Base-by-base conservation (phyloP, 2,329 filamentous ascomycete genomes). In the Periconia sp. region DNA sequence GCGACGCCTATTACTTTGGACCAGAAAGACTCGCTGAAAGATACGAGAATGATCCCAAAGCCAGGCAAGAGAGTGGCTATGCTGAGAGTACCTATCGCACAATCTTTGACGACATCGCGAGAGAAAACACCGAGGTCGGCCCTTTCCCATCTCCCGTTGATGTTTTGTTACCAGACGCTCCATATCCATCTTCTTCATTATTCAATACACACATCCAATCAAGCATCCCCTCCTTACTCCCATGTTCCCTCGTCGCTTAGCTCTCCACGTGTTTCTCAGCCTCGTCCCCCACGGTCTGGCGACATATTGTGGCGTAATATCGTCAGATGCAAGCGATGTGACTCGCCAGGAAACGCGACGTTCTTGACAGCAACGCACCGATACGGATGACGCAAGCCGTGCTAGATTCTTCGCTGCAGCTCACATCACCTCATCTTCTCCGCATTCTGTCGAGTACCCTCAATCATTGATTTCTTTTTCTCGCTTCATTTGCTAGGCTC, bases 1-100 rank as follows among this genome's bases (percentile, higher is more conserved):
- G 92, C 40, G 94, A 97, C 73, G 88, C 92, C 48, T 97, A 92
- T 68, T 97, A 97, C 76, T 97, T 87, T 66, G 92, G 94, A 38
- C 92, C 92, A 5, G 94, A 99, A 74, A 82, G 89, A 57, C 79
- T 97, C 57, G 86, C 88, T 62, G 76, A 82, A 38, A 84, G 94
- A 60, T 99, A 89, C 66, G 85, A 86, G 63, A 69, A 87, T 31
- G 88, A 96, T 54, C 77, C 80, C 59, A 66, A 76, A 48, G 70
- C 68, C 33, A 69, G 76, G 45, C 52, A 67, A 31, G 66, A 80
- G 59, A 87, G 83, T 54, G 88, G 88, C 40, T 89, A 88, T 60
- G 72, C 78, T 30, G 68, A 85, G 36, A 84, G 82, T 55, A 94
- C 88, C 2, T 95, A 84, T 71, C 81, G 82, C 60, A 86, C 87